Conservation (phyloP, 768 basidiomycete genomes). For the Saitozyma sp. region DNA sequence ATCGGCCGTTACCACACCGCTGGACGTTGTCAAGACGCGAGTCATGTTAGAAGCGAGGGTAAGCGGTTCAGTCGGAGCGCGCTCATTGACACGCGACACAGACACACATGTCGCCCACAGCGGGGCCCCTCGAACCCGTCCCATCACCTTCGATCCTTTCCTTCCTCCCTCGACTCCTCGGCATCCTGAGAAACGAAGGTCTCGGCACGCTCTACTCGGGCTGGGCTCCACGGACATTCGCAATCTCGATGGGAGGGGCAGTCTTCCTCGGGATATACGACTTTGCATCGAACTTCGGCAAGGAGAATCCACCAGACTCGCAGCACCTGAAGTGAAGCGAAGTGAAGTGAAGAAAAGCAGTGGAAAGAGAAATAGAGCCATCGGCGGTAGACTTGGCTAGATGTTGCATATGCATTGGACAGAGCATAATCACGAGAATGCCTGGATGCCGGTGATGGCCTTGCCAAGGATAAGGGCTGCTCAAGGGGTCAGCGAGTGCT, state of each 20-base stretch:
- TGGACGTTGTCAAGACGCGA: slow-evolving; percentile 95
- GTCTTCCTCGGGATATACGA: slow-evolving; percentile 98
- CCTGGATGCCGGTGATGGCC: slow-evolving; percentile 83
- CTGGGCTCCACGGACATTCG: slow-evolving; percentile 83
- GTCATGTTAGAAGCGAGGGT: slow-evolving; percentile 93
- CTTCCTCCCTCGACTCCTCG: slow-evolving; percentile 60
- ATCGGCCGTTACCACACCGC: slow-evolving; percentile 84
- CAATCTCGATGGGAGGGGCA: slow-evolving; percentile 95
- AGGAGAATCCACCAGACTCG: background rate
- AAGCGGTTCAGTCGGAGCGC: slow-evolving; percentile 31
- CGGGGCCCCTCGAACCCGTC: slow-evolving; percentile 8
- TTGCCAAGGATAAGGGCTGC: slow-evolving; percentile 83
- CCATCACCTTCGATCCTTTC: slow-evolving; percentile 57
- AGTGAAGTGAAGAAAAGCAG: background rate
- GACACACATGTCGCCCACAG: slow-evolving; percentile 1
- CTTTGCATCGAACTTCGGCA: slow-evolving; percentile 32
- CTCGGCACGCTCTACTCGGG: slow-evolving; percentile 76
- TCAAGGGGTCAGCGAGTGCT: background rate
- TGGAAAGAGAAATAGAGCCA: slow-evolving; percentile 3
- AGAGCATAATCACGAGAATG: slow-evolving; percentile 58
- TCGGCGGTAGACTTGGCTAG: background rate
- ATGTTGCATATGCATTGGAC: slow-evolving; percentile 3
- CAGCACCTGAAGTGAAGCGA: slow-evolving; percentile 1
- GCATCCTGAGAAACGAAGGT: slow-evolving; percentile 75
- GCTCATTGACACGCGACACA: background rate